Conservation (phyloP, 305 asterid genomes). For the Galium porrigens region DNA sequence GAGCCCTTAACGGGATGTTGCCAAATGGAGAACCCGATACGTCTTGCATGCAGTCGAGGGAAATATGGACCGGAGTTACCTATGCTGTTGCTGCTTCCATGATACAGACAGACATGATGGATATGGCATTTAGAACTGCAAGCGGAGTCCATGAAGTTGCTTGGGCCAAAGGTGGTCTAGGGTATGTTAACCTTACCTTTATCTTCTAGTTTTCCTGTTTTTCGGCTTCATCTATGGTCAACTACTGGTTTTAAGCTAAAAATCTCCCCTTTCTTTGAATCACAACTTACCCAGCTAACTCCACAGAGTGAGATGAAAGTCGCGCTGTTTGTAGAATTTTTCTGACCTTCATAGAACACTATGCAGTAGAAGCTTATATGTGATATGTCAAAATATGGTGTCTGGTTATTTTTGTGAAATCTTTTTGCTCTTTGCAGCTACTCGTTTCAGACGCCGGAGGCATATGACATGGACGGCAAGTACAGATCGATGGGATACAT, state of each 20-base stretch:
- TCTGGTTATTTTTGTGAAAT: not conserved
- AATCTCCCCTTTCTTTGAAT: not conserved
- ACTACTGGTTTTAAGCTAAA: not conserved
- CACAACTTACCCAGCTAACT: not conserved
- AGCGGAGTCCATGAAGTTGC: conserved; percentile 61
- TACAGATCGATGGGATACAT: conserved; percentile 69
- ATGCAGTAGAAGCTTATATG: not conserved
- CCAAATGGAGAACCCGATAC: conserved; percentile 69
- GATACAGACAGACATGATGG: conserved; percentile 71
- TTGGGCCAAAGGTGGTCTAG: conserved; percentile 68
- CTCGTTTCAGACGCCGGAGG: conserved; percentile 87
- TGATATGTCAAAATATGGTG: not conserved
- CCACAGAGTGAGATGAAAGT: not conserved
- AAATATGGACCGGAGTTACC: conserved; percentile 83
- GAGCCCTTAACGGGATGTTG: conserved; percentile 85
- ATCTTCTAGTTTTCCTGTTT: not conserved
- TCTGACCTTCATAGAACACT: too few relatives aligned
- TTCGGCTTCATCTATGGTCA: not conserved
- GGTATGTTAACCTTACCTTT: conserved; percentile 36
- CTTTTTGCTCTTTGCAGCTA: conserved; percentile 30
- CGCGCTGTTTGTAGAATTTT: too few relatives aligned
- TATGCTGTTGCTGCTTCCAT: conserved; percentile 81
- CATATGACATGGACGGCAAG: conserved; percentile 55
- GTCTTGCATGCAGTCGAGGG: conserved; percentile 72
- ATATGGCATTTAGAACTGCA: conserved; percentile 72